phyloP scores from a whole-genome alignment of 371 early-diverging fungal species.

The Syncephalastrum sp. region DNA sequence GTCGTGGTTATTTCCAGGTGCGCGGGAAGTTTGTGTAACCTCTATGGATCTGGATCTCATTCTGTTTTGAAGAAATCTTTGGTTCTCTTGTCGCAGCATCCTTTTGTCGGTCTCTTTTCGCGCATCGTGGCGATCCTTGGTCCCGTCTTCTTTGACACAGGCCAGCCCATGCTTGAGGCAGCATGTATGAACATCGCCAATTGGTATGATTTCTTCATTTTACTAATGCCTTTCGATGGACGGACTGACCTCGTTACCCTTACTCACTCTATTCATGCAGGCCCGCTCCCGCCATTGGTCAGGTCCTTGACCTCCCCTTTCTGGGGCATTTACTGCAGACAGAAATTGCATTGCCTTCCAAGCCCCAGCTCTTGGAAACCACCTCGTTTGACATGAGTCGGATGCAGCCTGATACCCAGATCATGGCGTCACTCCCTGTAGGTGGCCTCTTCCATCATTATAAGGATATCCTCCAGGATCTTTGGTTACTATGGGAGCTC shows the following conservation, averaged over 20 bases:
- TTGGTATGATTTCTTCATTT: slow-evolving; percentile 53
- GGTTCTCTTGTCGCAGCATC: slow-evolving; percentile 85
- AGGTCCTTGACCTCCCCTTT: slow-evolving; percentile 70
- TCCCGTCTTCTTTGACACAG: slow-evolving; percentile 73
- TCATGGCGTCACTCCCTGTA: slow-evolving; percentile 70
- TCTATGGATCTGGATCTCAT: not conserved
- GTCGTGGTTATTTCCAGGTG: slow-evolving; percentile 91
- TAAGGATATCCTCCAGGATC: slow-evolving; percentile 71
- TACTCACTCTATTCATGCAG: slow-evolving; percentile 12
- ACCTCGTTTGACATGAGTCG: slow-evolving; percentile 69
- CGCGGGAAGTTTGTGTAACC: slow-evolving; percentile 2
- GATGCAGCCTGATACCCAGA: slow-evolving; percentile 67
- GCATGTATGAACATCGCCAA: slow-evolving; percentile 79
- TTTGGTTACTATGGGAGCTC: slow-evolving; percentile 94
- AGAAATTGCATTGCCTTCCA: slow-evolving; percentile 73
- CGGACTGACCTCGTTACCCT: too few species aligned
- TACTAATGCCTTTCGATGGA: too few species aligned
- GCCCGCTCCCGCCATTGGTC: slow-evolving; percentile 29
- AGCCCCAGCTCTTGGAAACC: slow-evolving; percentile 83
- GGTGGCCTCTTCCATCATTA: slow-evolving; percentile 78
- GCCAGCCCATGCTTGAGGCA: slow-evolving; percentile 78
- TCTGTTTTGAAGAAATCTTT: slow-evolving; percentile 68
- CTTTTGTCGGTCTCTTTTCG: slow-evolving; percentile 84
- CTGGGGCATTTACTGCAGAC: slow-evolving; percentile 68
- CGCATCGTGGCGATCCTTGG: slow-evolving; percentile 77